A percentile compares a stretch with the other conserved stretches of the same genome.
These are phyloP conservation scores for Acorus calamus DNA, from an alignment of 106 monocot genomes.

Conservation along the genomic window DNA sequence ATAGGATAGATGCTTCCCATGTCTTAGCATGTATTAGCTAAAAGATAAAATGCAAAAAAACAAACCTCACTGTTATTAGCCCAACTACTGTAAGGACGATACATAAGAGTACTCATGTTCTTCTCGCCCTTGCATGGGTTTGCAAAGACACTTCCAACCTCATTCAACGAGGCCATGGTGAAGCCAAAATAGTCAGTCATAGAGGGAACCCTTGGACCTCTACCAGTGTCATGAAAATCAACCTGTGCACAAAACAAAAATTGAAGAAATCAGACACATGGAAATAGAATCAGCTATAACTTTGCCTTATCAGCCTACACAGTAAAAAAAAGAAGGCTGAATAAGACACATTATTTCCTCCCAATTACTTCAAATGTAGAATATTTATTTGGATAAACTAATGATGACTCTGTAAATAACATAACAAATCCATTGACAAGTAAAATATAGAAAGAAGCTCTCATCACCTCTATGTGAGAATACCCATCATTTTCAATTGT, in stretches of 20 bases:
- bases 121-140: constrained; percentile 90
- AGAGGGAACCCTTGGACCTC: constrained; percentile 91
- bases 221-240: constrained; percentile 98
- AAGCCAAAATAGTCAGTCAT: constrained; percentile 99
- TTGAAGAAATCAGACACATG: not conserved
- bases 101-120: constrained; percentile 90
- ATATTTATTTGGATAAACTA: too few relatives aligned
- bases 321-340: too few relatives aligned
- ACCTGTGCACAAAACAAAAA: constrained; percentile 34
- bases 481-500: constrained; percentile 83
- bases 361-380: too few relatives aligned
- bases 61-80: constrained; percentile 91
- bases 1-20: not conserved
- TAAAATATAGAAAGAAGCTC: not conserved
- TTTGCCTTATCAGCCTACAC: too few relatives aligned
- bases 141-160: constrained; percentile 86
- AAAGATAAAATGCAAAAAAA: constrained; percentile 2
- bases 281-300: too few relatives aligned
- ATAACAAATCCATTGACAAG: too few relatives aligned
- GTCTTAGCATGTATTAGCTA: not conserved
- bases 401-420: too few relatives aligned
- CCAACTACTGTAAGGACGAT: constrained; percentile 98
- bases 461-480: constrained; percentile 86
- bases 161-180: constrained; percentile 88
- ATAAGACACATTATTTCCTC: too few relatives aligned